Base-by-base conservation (phyloP, 1,139 yeast genomes). In the Saccharomyces pastorianus region DNA sequence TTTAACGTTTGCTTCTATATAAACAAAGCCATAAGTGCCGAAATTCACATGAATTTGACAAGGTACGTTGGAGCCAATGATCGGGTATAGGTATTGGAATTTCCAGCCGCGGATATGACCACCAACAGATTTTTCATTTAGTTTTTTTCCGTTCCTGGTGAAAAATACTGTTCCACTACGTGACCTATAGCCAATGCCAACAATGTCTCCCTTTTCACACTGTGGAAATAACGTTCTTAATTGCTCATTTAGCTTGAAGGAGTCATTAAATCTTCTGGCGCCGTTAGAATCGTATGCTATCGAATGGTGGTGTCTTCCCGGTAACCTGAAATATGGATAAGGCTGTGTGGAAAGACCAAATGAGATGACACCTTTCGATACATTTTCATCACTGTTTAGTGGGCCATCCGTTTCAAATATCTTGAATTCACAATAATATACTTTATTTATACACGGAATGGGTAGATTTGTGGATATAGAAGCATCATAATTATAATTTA, bases 11-110 rank as follows among this genome's bases (percentile, higher is more conserved):
- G 97, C 98, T 70, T 93, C 98, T 56, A 93, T 88, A 76, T 85
- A 91, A 2, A 93, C 96, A 71, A 85, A 93, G 0, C 98, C 99
- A 56, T 83, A 76, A 64, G 90, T 95, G 6, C 99, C 99, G 56
- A 93, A 75, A 68, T 93, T 93, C 17, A 85, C 95, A 65, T 84
- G 87, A 50, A 91, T 80, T 54, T 82, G 64, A 73, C 96, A 81
- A 54, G 91, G 78, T 63, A 85, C 82, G 67, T 83, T 79, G 64
- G 95, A 76, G 7, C 99, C 99, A n/a, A 93, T 76, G 3, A 95
- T 88, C 6, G 98, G 98, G 64, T 84, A 90, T 60, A 93, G 66
- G 62, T 85, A 88, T 65, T 89, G 93, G 59, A 87, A 78, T 59
- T 78, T 84, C 76, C 93, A 79, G 7, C 93, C 91, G 60, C 81